Evolutionary conservation across 345 rosid species (phyloP).

Genomic region (Populus simonii): DNA sequence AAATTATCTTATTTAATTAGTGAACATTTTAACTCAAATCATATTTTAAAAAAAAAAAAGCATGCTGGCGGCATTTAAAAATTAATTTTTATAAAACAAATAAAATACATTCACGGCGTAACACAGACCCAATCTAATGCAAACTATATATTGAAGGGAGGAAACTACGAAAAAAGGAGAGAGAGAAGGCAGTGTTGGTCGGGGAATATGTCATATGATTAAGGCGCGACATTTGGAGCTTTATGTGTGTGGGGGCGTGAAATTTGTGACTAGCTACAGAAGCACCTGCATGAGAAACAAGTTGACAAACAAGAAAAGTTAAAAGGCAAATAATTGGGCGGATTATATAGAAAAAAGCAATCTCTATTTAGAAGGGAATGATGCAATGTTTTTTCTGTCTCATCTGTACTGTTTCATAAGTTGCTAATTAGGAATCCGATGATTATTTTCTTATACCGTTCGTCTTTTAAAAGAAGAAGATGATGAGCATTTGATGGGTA

Average conservation of each 20-base stretch:
- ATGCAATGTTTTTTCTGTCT: not conserved
- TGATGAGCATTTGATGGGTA: no score
- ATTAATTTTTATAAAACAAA: no score
- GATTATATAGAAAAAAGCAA: not conserved
- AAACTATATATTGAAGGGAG: not conserved
- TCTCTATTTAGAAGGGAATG: not conserved
- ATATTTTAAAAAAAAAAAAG: no score
- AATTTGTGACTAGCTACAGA: constrained; percentile 14
- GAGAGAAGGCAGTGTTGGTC: constrained; percentile 11
- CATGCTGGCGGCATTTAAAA: no score
- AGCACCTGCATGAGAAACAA: constrained; percentile 9
- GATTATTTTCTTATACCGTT: not conserved
- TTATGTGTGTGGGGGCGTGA: constrained; percentile 14
- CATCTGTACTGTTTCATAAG: not conserved
- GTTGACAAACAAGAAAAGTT: not conserved
- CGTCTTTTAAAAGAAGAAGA: not conserved
- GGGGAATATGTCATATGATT: constrained; percentile 48
- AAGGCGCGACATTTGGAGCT: constrained; percentile 30
- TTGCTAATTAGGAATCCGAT: constrained; percentile 3
- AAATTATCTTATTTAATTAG: no score
- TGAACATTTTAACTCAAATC: no score
- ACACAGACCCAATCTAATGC: no score
- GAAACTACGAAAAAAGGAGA: not conserved
- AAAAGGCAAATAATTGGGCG: not conserved
- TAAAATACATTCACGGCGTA: no score